Evolutionary conservation across 768 basidiomycete genomes (phyloP).

Genomic region (Phlebiopsis gigantea): DNA sequence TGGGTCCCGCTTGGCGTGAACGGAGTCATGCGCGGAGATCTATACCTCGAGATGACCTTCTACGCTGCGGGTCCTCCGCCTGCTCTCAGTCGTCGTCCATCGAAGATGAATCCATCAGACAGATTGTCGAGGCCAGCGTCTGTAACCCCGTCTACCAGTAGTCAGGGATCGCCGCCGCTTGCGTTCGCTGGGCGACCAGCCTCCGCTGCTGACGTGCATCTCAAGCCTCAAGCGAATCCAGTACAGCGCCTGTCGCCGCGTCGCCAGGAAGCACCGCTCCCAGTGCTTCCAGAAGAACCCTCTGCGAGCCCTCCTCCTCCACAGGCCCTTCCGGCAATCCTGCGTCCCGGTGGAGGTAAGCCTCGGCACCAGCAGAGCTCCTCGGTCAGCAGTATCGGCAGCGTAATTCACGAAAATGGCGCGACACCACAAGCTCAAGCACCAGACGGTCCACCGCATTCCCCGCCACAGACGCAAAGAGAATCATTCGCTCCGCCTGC

Average conservation of each 20-base stretch:
- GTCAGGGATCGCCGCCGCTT: neutral
- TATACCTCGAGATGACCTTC: constrained; percentile 93
- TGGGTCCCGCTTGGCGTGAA: constrained; percentile 62
- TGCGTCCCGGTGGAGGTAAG: constrained; percentile 35
- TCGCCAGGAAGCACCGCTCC: neutral
- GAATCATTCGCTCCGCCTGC: neutral
- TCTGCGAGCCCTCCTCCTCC: neutral
- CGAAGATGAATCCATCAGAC: constrained; percentile 25
- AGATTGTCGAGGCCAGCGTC: constrained; percentile 18
- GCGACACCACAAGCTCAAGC: neutral
- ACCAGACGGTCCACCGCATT: neutral
- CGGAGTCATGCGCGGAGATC: constrained; percentile 63
- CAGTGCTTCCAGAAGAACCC: neutral
- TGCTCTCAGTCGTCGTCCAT: constrained; percentile 25
- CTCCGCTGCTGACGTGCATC: neutral
- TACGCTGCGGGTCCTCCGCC: constrained; percentile 65
- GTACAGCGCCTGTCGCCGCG: neutral
- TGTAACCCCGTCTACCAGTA: neutral
- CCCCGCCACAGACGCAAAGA: neutral
- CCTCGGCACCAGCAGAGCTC: neutral
- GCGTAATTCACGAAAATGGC: neutral
- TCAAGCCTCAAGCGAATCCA: neutral
- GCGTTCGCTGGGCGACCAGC: neutral
- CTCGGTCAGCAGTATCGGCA: neutral
- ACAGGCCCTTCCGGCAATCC: constrained; percentile 31